Percentiles rank a stretch among this genome's conserved stretches.
Evolutionary conservation across 768 basidiomycete species (phyloP).

Genomic region (Trametes meyenii): DNA sequence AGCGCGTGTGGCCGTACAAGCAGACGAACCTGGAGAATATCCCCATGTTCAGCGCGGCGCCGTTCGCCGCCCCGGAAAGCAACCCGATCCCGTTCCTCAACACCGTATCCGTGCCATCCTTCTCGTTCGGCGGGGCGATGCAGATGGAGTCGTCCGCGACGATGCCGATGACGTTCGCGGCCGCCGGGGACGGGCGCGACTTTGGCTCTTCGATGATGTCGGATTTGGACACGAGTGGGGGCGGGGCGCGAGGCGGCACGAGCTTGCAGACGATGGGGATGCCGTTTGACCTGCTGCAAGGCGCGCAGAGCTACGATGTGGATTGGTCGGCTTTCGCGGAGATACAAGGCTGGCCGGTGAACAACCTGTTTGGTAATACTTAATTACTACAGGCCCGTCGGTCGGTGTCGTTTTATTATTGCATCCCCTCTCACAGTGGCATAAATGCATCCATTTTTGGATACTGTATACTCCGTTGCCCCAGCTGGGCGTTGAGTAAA

Average conservation of each 20-base stretch:
- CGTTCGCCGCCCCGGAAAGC: neutral
- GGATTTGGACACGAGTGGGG: conserved; percentile 1
- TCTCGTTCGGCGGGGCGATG: neutral
- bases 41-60: neutral
- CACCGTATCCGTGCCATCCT: neutral
- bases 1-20: neutral
- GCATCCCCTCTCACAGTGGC: no score
- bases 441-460: no score
- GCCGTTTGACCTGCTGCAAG: conserved; percentile 30
- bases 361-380: neutral
- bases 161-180: conserved; percentile 5
- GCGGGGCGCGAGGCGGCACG: neutral
- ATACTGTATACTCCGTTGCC: no score
- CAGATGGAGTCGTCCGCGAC: conserved; percentile 8
- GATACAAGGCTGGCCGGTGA: conserved; percentile 14
- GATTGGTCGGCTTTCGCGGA: conserved; percentile 26
- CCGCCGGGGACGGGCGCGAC: neutral
- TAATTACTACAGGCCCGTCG: no score
- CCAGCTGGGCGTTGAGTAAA: no score
- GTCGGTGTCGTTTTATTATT: no score
- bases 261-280: conserved; percentile 21
- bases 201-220: neutral
- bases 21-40: neutral
- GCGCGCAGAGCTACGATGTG: conserved; percentile 22
- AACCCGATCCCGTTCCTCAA: conserved; percentile 15